Percentiles rank a stretch among this genome's conserved stretches.
phyloP scores from a whole-genome alignment of 176 grass and related monocot genomes.

The Saccharum spontaneum region DNA sequence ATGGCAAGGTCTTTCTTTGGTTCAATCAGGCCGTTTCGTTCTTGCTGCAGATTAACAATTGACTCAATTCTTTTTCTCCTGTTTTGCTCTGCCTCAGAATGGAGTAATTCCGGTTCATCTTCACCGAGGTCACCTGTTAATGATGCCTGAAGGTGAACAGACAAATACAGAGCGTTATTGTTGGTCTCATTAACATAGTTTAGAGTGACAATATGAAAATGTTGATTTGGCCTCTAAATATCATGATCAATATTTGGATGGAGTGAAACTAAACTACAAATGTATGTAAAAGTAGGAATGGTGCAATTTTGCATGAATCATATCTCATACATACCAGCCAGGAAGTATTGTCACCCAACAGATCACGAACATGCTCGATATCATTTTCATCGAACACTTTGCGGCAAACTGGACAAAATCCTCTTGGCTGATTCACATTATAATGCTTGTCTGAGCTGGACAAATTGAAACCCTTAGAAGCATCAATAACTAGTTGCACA shows the following conservation, averaged over 20 bases:
- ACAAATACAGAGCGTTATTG: background rate
- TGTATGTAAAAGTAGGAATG: background rate
- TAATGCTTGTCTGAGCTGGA: constrained; percentile 48
- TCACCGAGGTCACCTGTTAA: constrained; percentile 37
- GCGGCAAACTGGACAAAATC: constrained; percentile 93
- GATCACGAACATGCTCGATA: constrained; percentile 74
- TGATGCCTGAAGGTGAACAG: constrained; percentile 34
- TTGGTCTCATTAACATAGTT: background rate
- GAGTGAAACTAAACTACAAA: background rate
- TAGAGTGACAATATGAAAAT: constrained; percentile 2
- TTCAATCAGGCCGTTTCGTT: constrained; percentile 80
- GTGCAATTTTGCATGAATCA: constrained; percentile 10
- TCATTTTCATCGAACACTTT: constrained; percentile 93
- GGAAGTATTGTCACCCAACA: constrained; percentile 48
- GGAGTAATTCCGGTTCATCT: constrained; percentile 57
- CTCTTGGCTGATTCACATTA: constrained; percentile 59
- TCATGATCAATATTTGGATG: background rate
- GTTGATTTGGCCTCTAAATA: background rate
- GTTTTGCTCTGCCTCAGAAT: constrained; percentile 63
- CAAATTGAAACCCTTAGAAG: constrained; percentile 36
- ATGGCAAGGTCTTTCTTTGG: constrained; percentile 77
- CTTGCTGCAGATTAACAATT: constrained; percentile 70
- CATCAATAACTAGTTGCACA: constrained; percentile 37
- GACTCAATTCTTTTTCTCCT: constrained; percentile 58
- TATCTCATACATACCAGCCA: constrained; percentile 55